Evolutionary conservation across 495 filamentous ascomycete species (phyloP), one percentile per base, ranked within the genome.

Genomic region (Aspergillus ostianus): DNA sequence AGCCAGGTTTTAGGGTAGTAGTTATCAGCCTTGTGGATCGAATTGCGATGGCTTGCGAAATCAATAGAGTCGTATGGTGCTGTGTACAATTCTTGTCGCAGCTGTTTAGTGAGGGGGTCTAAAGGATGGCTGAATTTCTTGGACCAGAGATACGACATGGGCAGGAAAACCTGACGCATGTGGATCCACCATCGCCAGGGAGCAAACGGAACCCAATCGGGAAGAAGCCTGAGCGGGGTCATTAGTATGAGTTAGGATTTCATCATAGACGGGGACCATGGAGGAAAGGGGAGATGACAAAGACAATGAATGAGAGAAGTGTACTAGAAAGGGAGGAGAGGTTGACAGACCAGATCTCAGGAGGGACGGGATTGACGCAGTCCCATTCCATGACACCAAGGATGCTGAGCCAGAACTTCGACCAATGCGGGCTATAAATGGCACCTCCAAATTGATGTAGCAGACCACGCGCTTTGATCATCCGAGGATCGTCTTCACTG

Each of bases 111-210:
- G 2, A 93, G 62, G 10, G 90, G 84, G 51, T 87, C 90, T 54
- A 87, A 77, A 18, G 90, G 89, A 58, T 84, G 85, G 12, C 82
- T 80, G 81, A 87, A 95, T 47, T 81, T 82, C 74, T 87, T 88
- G 7, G 91, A 93, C 77, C 87, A 97, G 45, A 97, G 78, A 65
- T 87, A 98, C 13, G 88, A 86, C 91, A 98, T 96, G 10, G 93
- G 89, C 41, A 97, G 73, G 71, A 92, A 97, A 30, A 98, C 93
- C 70, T 88, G 85, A 17, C 94, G 91, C 73, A 96, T 96, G 61
- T 98, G 94, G 61, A 96, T 91, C 94, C 94, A 98, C 94, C 94
- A 98, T 50, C 92, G 81, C 94, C 95, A 98, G 0, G 95, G 94
- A 10, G 91, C 87, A 64, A 98, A 83, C 1, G 94, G 95, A 15